Percentiles rank a stretch among this genome's conserved stretches.
Conservation (phyloP, 2,329 filamentous ascomycete species). For the Phaeomoniella chlamydospora region DNA sequence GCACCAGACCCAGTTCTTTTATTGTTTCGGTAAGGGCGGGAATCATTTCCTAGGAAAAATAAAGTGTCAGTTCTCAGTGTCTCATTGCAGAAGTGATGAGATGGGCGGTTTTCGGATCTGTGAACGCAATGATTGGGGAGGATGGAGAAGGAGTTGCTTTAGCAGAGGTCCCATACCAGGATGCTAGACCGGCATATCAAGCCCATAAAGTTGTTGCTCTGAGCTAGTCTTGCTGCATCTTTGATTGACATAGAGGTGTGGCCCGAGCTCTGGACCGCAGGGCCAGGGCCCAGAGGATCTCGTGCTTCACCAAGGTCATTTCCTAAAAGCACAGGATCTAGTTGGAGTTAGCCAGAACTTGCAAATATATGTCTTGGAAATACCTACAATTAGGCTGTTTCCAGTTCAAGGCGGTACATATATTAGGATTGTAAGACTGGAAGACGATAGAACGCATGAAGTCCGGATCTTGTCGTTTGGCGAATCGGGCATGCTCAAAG, state of each 20-base stretch:
- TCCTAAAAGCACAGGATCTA: conserved; percentile 9
- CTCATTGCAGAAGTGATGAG: conserved; percentile 1
- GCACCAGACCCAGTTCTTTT: conserved; percentile 81
- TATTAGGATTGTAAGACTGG: conserved; percentile 76
- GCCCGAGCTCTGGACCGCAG: conserved; percentile 44
- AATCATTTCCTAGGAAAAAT: conserved; percentile 59
- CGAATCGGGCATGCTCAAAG: conserved; percentile 71
- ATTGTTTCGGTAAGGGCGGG: conserved; percentile 85
- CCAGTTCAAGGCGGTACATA: conserved; percentile 95
- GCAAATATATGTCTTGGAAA: not conserved
- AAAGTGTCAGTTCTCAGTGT: not conserved
- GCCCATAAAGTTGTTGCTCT: conserved; percentile 97
- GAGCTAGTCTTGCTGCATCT: conserved; percentile 81
- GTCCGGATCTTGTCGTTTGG: conserved; percentile 52
- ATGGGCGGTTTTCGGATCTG: conserved; percentile 5
- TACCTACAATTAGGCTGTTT: conserved; percentile 77
- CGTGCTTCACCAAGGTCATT: conserved; percentile 12
- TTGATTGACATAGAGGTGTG: conserved; percentile 75
- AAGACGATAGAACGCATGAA: conserved; percentile 81
- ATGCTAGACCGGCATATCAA: conserved; percentile 78
- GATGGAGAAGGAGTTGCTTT: not conserved
- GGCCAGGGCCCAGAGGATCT: conserved; percentile 20
- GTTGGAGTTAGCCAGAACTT: not conserved
- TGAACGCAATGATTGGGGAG: not conserved
- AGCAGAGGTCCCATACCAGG: no score